Conservation (phyloP, 768 basidiomycete genomes). For the Nidularia pulvinata region DNA sequence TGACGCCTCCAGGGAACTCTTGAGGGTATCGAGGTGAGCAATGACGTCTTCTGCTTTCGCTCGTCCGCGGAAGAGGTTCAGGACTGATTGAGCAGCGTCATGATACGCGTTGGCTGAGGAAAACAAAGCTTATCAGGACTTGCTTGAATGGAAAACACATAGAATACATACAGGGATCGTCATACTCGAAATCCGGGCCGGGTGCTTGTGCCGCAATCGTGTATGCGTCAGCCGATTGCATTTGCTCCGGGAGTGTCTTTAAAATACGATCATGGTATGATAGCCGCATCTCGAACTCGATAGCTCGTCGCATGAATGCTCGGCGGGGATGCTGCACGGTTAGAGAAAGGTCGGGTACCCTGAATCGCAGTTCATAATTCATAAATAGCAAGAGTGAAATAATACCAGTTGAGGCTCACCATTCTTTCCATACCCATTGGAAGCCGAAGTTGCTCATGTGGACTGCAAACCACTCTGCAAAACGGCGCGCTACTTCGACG, state of each 20-base stretch:
- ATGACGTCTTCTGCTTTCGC: conserved; percentile 83
- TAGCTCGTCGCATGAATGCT: conserved; percentile 81
- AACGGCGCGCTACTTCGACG: conserved; percentile 76
- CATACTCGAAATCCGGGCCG: conserved; percentile 81
- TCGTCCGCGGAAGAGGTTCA: conserved; percentile 80
- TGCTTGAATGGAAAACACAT: background rate
- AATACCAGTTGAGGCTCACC: conserved; percentile 47
- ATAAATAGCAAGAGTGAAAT: background rate
- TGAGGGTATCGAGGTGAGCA: conserved; percentile 68
- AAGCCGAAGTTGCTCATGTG: conserved; percentile 99
- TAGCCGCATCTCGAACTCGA: conserved; percentile 89
- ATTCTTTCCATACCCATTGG: conserved; percentile 99
- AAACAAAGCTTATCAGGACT: conserved; percentile 2
- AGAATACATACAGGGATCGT: conserved; percentile 62
- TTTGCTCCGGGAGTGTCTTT: conserved; percentile 82
- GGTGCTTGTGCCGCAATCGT: conserved; percentile 74
- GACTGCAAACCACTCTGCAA: conserved; percentile 93
- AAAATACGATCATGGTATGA: conserved; percentile 93
- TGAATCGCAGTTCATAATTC: conserved; percentile 21
- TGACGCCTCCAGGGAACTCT: conserved; percentile 59
- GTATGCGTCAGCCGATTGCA: conserved; percentile 65
- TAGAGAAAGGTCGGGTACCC: conserved; percentile 84
- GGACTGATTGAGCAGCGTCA: conserved; percentile 76
- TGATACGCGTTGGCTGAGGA: conserved; percentile 73
- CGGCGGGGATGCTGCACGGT: conserved; percentile 82